Base-by-base conservation (phyloP, 352 stramenopile species). In the Phytophthora sansomeana region DNA sequence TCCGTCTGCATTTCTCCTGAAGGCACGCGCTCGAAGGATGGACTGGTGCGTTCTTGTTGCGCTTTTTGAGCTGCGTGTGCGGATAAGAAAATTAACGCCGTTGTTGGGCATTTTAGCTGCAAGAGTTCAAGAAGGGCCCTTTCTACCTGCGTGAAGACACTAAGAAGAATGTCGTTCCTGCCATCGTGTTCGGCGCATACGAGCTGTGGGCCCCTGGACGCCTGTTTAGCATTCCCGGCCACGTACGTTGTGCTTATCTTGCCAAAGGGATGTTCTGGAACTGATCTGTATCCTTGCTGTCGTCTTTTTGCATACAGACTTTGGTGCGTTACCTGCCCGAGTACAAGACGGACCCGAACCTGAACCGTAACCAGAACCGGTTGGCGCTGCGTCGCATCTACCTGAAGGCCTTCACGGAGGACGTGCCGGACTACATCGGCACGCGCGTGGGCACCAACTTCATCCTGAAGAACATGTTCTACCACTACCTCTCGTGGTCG, bases 111-210 rank as follows among this genome's bases (percentile, higher is more conserved):
- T 13, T 63, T 29, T 65, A 92, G 83, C 70, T 95, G 28, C 83
- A 93, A 77, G 84, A 93, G 43, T 95, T 95, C 67, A 95, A 95
- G 72, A 95, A 95, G 57, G 87, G 87, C 1, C 87, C 87, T 26
- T 95, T 95, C 66, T 94, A 95, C 60, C 58, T 95, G 54, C 82
- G 83, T 26, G 84, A 93, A 21, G 85, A 93, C 57, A 93, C 83
- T 36, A 89, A 91, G 57, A 93, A 92, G 79, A 89, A 90, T 49
- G 81, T 95, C 3, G 67, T 93, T 21, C 87, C 87, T 8, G 80
- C 81, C 5, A 75, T 95, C 17, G 78, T 95, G 5, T 92, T 89
- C 62, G 87, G 87, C 62, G 87, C 87, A 14, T 95, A 90, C 65
- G 87, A 95, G 46, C 67, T 93, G 26, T 95, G 87, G 87, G 77